These are phyloP conservation scores for Phytophthora parvispora DNA, from an alignment of 352 stramenopile genomes.

Conservation along the genomic window DNA sequence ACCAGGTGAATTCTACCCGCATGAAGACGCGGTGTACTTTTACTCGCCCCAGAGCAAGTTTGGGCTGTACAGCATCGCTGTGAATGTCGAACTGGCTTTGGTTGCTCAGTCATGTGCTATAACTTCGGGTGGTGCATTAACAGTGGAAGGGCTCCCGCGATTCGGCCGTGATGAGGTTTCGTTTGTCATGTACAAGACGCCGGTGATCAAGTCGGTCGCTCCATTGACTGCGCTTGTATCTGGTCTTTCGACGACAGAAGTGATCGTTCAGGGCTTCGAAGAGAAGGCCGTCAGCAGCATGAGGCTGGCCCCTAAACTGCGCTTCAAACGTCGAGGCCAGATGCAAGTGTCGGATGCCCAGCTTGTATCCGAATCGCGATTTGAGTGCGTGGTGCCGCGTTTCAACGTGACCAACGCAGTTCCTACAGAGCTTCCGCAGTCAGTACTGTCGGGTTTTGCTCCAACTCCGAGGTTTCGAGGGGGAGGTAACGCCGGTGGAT, in stretches of 20 bases:
- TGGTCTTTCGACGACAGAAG: conserved; percentile 56
- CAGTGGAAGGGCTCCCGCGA: conserved; percentile 13
- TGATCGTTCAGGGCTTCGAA: conserved; percentile 74
- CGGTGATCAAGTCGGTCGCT: conserved; percentile 60
- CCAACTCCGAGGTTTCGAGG: conserved; percentile 12
- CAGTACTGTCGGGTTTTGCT: conserved; percentile 15
- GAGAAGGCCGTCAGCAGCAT: conserved; percentile 57
- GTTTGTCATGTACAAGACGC: conserved; percentile 79
- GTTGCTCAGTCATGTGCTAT: conserved; percentile 2
- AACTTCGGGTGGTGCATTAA: neutral
- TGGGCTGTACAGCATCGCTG: conserved; percentile 71
- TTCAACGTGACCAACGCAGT: conserved; percentile 68
- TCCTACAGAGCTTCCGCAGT: conserved; percentile 39
- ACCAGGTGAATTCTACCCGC: conserved; percentile 63
- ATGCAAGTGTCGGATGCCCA: conserved; percentile 76
- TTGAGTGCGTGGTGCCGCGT: conserved; percentile 62
- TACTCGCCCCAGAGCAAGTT: conserved; percentile 85
- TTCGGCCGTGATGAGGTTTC: conserved; percentile 76
- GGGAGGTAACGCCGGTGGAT: conserved; percentile 6
- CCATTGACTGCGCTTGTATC: conserved; percentile 53
- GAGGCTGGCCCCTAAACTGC: conserved; percentile 55
- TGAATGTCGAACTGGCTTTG: conserved; percentile 64
- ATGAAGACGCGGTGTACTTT: conserved; percentile 77
- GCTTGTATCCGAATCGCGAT: conserved; percentile 51
- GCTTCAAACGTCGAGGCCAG: conserved; percentile 75